Conservation (phyloP, 2,329 filamentous ascomycete species). For the Lecanicillium sp. region DNA sequence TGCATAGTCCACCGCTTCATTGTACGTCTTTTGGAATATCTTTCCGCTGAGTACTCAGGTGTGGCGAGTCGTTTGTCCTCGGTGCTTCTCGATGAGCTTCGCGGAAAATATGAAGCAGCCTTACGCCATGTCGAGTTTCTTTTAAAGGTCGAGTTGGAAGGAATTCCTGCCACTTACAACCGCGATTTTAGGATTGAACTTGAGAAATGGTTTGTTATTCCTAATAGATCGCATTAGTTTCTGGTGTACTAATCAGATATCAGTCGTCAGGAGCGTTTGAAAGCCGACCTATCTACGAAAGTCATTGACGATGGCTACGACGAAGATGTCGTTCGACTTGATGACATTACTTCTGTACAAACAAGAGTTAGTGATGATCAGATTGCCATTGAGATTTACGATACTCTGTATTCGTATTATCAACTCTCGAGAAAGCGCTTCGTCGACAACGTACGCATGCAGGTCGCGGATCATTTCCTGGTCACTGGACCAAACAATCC, state of each 20-base stretch:
- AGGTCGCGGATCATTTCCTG: conserved; percentile 47
- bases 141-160: conserved; percentile 39
- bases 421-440: conserved; percentile 53
- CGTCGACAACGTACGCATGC: conserved; percentile 53
- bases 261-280: too few relatives aligned
- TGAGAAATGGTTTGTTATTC: conserved; percentile 2
- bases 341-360: conserved; percentile 12
- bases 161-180: conserved; percentile 42
- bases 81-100: conserved; percentile 38
- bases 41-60: conserved; percentile 22
- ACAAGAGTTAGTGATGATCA: conserved; percentile 24
- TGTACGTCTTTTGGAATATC: conserved; percentile 25
- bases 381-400: conserved; percentile 45
- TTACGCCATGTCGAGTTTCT: conserved; percentile 43
- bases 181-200: conserved; percentile 38
- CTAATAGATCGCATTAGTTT: too few relatives aligned
- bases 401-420: conserved; percentile 55
- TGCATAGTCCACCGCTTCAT: conserved; percentile 46
- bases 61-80: conserved; percentile 11
- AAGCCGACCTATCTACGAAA: too few relatives aligned
- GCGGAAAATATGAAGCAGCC: conserved; percentile 35
- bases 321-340: too few relatives aligned
- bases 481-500: conserved; percentile 42
- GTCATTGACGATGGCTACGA: background rate
- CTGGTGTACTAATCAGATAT: too few relatives aligned